Evolutionary conservation across 495 filamentous ascomycete genomes (phyloP).

Genomic region (Daldinia caldariorum): DNA sequence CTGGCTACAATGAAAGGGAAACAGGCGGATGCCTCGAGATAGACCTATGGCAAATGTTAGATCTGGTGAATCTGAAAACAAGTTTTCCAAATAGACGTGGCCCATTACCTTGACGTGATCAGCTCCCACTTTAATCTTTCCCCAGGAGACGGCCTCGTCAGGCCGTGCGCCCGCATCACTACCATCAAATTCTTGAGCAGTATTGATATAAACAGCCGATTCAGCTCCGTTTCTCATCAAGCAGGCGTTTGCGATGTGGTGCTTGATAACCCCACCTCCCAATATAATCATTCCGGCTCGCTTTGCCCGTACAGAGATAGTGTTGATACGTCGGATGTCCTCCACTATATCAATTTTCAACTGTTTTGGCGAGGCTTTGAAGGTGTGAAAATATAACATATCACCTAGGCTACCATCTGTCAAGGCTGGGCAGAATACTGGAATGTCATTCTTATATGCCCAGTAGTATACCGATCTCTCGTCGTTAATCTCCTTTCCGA

Average conservation of each 20-base stretch:
- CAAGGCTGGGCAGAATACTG: conserved; percentile 94
- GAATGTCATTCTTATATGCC: conserved; percentile 92
- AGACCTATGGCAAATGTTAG: conserved; percentile 66
- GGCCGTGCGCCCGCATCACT: conserved; percentile 95
- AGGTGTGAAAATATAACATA: conserved; percentile 98
- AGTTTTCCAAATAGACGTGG: neutral
- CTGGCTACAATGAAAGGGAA: conserved; percentile 96
- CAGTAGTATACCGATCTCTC: conserved; percentile 90
- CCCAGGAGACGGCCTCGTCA: conserved; percentile 98
- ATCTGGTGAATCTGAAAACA: conserved; percentile 12
- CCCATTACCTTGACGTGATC: conserved; percentile 81
- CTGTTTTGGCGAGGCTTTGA: conserved; percentile 79
- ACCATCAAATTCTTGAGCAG: conserved; percentile 95
- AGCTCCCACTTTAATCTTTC: conserved; percentile 90
- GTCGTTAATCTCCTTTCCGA: conserved; percentile 92
- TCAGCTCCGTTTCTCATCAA: conserved; percentile 97
- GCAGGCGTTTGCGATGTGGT: conserved; percentile 97
- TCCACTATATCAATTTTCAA: conserved; percentile 87
- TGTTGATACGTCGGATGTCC: conserved; percentile 90
- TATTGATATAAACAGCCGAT: conserved; percentile 96
- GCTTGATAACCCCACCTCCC: conserved; percentile 92
- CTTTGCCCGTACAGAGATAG: conserved; percentile 82
- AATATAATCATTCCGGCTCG: conserved; percentile 92
- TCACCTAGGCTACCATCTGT: conserved; percentile 95
- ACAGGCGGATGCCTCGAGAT: conserved; percentile 88